Evolutionary conservation across 805 yeast genomes (phyloP).

Genomic region (Tetrapisispora iriomotensis): DNA sequence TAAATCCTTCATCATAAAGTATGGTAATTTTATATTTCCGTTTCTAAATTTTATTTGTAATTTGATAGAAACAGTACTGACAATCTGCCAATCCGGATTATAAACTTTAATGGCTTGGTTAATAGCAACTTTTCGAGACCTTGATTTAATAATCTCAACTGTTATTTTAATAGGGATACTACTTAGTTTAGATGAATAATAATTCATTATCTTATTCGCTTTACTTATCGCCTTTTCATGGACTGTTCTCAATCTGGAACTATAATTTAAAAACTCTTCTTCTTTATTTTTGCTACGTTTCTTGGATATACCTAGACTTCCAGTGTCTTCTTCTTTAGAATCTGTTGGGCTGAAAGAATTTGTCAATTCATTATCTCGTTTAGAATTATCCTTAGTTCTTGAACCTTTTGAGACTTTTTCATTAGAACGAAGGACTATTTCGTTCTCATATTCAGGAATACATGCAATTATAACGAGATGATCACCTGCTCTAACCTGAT

Average conservation of each 20-base stretch:
- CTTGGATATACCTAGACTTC: too few relatives aligned
- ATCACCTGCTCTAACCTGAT: conserved; percentile 53
- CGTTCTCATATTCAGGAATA: conserved; percentile 30
- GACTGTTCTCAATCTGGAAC: conserved; percentile 16
- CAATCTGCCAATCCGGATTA: conserved; percentile 23
- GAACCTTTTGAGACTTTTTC: not conserved
- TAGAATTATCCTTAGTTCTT: too few relatives aligned
- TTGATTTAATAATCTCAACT: conserved; percentile 24
- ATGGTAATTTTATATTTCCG: conserved; percentile 27
- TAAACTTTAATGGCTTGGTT: conserved; percentile 19
- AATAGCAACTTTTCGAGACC: conserved; percentile 17
- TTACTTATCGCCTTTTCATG: conserved; percentile 20
- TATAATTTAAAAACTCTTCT: conserved; percentile 4
- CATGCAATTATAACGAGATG: conserved; percentile 50
- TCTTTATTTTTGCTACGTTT: not conserved
- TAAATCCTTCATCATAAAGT: conserved; percentile 24
- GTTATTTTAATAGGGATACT: conserved; percentile 22
- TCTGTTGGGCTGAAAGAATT: too few relatives aligned
- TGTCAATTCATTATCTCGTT: not conserved
- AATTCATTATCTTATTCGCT: conserved; percentile 17
- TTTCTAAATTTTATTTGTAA: conserved; percentile 29
- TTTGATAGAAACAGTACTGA: conserved; percentile 29
- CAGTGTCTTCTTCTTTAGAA: too few relatives aligned
- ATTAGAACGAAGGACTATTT: not conserved
- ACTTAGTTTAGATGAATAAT: conserved; percentile 18